Conservation (phyloP, 768 basidiomycete species). For the Phylloporus sp. region DNA sequence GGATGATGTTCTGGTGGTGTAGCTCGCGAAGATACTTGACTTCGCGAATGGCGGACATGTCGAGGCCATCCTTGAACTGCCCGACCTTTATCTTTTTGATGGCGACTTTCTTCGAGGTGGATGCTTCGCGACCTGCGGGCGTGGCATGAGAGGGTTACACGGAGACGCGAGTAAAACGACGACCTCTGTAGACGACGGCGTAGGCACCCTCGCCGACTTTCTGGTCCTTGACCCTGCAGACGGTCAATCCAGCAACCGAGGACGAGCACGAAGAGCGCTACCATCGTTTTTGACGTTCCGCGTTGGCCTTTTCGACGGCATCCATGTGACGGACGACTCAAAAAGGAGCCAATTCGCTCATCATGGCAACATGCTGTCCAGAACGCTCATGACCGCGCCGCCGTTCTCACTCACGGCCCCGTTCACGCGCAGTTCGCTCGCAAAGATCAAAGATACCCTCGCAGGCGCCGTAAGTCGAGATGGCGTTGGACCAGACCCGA, state of each 20-base stretch:
- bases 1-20: slow-evolving; percentile 91
- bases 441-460: slow-evolving; percentile 29
- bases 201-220: slow-evolving; percentile 92
- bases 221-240: slow-evolving; percentile 65
- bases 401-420: slow-evolving; percentile 33
- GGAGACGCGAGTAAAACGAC: slow-evolving; percentile 8
- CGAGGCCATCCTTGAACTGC: slow-evolving; percentile 94
- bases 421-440: slow-evolving; percentile 34
- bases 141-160: not conserved
- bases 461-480: slow-evolving; percentile 10
- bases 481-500: slow-evolving; percentile 14
- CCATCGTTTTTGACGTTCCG: slow-evolving; percentile 68
- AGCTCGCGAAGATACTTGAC: slow-evolving; percentile 96
- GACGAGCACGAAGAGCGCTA: slow-evolving; percentile 22
- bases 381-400: slow-evolving; percentile 20
- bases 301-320: slow-evolving; percentile 74
- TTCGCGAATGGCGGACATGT: slow-evolving; percentile 98
- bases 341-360: no score
- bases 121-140: slow-evolving; percentile 59
- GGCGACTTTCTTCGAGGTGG: slow-evolving; percentile 80
- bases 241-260: slow-evolving; percentile 5
- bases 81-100: slow-evolving; percentile 99
- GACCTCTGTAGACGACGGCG: slow-evolving; percentile 92
- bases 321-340: no score
- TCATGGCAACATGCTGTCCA: slow-evolving; percentile 29